Evolutionary conservation across 2,329 filamentous ascomycete species (phyloP).

Genomic region (Rhynchosporium agropyri): DNA sequence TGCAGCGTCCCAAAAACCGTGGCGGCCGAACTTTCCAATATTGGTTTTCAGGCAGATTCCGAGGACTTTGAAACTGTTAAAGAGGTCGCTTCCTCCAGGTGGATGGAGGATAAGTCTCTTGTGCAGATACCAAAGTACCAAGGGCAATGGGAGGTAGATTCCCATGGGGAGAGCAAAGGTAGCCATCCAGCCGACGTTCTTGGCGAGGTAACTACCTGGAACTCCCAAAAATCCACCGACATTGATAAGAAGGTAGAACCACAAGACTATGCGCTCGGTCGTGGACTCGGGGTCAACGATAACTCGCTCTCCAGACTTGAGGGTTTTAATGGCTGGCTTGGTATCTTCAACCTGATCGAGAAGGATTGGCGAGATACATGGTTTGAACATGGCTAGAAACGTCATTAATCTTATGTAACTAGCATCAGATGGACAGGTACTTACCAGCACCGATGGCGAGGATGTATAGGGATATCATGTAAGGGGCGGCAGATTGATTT

Average conservation of each 20-base stretch:
- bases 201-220: conserved; percentile 47
- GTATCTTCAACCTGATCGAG: conserved; percentile 57
- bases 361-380: conserved; percentile 65
- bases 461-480: conserved; percentile 36
- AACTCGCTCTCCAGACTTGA: conserved; percentile 60
- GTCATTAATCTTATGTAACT: conserved; percentile 53
- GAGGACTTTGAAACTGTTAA: conserved; percentile 48
- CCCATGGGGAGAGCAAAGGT: conserved; percentile 52
- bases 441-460: conserved; percentile 40
- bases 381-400: conserved; percentile 65
- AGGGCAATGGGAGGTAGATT: conserved; percentile 64
- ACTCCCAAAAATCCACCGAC: conserved; percentile 58
- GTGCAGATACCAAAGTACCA: conserved; percentile 48
- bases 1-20: conserved; percentile 66
- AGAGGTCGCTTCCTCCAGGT: conserved; percentile 50
- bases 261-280: conserved; percentile 47
- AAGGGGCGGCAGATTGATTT: conserved; percentile 65
- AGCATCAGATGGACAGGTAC: conserved; percentile 38
- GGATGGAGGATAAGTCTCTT: conserved; percentile 49
- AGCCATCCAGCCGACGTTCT: conserved; percentile 54
- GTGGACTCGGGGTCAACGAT: conserved; percentile 63
- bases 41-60: conserved; percentile 52
- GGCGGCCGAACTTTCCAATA: conserved; percentile 63
- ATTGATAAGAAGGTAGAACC: conserved; percentile 72
- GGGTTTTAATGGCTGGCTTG: conserved; percentile 46